Percentiles rank a stretch among this genome's conserved stretches.
Evolutionary conservation across 345 rosid genomes (phyloP).

Genomic region (Geranium rotundifolium): DNA sequence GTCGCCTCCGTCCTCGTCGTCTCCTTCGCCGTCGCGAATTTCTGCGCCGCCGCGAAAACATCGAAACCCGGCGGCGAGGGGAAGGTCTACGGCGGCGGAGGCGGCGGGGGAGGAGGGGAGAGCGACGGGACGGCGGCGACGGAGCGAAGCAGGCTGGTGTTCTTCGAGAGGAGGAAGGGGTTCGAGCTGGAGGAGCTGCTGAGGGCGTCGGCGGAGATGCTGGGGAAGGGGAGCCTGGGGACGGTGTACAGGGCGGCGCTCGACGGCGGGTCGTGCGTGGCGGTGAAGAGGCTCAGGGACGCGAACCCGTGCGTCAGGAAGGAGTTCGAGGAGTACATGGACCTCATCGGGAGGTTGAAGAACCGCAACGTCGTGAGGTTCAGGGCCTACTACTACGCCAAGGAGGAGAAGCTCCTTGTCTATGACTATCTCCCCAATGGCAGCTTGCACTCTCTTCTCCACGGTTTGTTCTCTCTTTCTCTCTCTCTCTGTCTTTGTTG

Average conservation of each 20-base stretch:
- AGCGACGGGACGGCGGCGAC: slow-evolving; percentile 72
- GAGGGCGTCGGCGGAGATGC: slow-evolving; percentile 93
- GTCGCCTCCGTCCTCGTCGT: slow-evolving; percentile 41
- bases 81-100: slow-evolving; percentile 31
- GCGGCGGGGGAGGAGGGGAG: slow-evolving; percentile 33
- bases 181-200: slow-evolving; percentile 82
- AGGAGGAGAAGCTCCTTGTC: slow-evolving; percentile 85
- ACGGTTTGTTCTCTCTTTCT: slow-evolving; percentile 31
- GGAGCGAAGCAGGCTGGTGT: slow-evolving; percentile 65
- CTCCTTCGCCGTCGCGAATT: slow-evolving; percentile 59
- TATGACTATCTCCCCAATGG: slow-evolving; percentile 91
- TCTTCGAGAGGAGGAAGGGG: slow-evolving; percentile 61
- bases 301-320: slow-evolving; percentile 86
- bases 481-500: background rate
- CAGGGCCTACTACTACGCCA: slow-evolving; percentile 81
- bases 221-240: slow-evolving; percentile 87
- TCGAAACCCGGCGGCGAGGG: slow-evolving; percentile 39
- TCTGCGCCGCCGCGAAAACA: slow-evolving; percentile 49
- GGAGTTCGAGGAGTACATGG: slow-evolving; percentile 94
- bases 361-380: slow-evolving; percentile 66
- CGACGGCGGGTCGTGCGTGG: slow-evolving; percentile 63
- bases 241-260: slow-evolving; percentile 90
- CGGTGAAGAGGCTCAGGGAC: slow-evolving; percentile 83
- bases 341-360: slow-evolving; percentile 65
- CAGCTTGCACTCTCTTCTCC: slow-evolving; percentile 73